These are phyloP conservation scores for Dothiorella sarmentorum DNA, from an alignment of 2,329 filamentous ascomycete species.

Conservation along the genomic window DNA sequence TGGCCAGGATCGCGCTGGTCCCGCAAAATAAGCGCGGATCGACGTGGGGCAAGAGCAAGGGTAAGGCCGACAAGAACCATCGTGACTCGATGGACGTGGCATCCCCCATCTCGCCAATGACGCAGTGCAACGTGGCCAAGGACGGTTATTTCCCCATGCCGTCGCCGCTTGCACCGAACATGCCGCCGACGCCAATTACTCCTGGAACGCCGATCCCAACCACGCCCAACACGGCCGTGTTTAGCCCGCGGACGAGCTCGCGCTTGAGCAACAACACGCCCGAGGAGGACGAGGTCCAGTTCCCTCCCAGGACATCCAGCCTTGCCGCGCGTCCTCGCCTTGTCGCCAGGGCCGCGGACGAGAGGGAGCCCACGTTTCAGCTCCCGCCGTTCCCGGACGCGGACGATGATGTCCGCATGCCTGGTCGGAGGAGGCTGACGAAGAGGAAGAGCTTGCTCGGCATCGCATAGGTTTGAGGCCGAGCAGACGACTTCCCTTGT, in stretches of 20 bases:
- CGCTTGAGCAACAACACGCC: slow-evolving; percentile 4
- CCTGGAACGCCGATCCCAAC: slow-evolving; percentile 32
- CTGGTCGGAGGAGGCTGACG: slow-evolving; percentile 25
- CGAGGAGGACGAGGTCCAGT: neutral
- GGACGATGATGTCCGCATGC: slow-evolving; percentile 17
- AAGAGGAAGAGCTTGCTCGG: slow-evolving; percentile 39
- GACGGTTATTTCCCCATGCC: slow-evolving; percentile 1
- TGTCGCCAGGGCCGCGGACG: slow-evolving; percentile 34
- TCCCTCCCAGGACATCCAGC: slow-evolving; percentile 3
- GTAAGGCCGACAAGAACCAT: neutral
- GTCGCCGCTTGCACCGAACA: slow-evolving; percentile 17
- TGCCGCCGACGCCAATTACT: slow-evolving; percentile 33
- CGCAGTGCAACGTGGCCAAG: neutral
- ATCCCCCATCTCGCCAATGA: slow-evolving; percentile 16
- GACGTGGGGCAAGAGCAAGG: slow-evolving; percentile 14
- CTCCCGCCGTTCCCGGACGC: slow-evolving; percentile 32
- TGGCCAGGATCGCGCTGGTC: slow-evolving; percentile 37
- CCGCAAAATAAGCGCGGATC: slow-evolving; percentile 21
- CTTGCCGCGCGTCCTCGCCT: slow-evolving; percentile 24
- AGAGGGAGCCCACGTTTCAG: slow-evolving; percentile 33
- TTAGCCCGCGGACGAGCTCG: slow-evolving; percentile 1
- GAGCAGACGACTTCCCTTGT: neutral
- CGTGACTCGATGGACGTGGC: slow-evolving; percentile 3
- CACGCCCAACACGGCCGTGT: slow-evolving; percentile 3
- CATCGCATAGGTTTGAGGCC: neutral